phyloP scores from a whole-genome alignment of 2,329 filamentous ascomycete genomes.

The Claviceps pusilla region DNA sequence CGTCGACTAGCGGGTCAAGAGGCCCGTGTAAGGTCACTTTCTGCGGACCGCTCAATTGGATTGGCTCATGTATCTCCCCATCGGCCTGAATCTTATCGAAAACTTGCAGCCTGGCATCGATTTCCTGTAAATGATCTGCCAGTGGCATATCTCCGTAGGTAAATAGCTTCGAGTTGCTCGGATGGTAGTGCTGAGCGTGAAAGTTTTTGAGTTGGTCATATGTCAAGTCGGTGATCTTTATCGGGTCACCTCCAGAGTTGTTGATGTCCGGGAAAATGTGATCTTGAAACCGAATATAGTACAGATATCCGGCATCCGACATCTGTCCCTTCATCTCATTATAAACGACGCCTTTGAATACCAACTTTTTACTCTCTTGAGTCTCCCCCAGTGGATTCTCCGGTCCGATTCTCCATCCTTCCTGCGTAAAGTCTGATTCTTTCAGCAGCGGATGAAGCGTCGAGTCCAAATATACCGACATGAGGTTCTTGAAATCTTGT shows the following conservation, averaged over 20 bases:
- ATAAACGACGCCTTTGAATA: slow-evolving; percentile 97
- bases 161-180: slow-evolving; percentile 89
- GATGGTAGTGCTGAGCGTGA: slow-evolving; percentile 87
- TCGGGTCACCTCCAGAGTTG: slow-evolving; percentile 91
- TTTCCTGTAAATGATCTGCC: slow-evolving; percentile 61
- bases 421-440: slow-evolving; percentile 82
- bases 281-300: slow-evolving; percentile 89
- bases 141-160: slow-evolving; percentile 92
- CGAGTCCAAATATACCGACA: slow-evolving; percentile 92
- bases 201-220: slow-evolving; percentile 80
- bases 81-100: slow-evolving; percentile 61
- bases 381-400: slow-evolving; percentile 58
- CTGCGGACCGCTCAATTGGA: slow-evolving; percentile 54
- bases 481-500: slow-evolving; percentile 88
- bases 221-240: slow-evolving; percentile 90
- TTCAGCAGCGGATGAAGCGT: slow-evolving; percentile 83
- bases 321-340: slow-evolving; percentile 99
- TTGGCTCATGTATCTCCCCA: slow-evolving; percentile 59
- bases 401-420: slow-evolving; percentile 91
- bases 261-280: slow-evolving; percentile 88
- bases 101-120: slow-evolving; percentile 56
- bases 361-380: slow-evolving; percentile 50
- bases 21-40: slow-evolving; percentile 64
- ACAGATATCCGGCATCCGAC: slow-evolving; percentile 92
- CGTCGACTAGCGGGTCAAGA: slow-evolving; percentile 70